Evolutionary conservation across 352 stramenopile species (phyloP).

Genomic region (Globisporangium iwayamae): DNA sequence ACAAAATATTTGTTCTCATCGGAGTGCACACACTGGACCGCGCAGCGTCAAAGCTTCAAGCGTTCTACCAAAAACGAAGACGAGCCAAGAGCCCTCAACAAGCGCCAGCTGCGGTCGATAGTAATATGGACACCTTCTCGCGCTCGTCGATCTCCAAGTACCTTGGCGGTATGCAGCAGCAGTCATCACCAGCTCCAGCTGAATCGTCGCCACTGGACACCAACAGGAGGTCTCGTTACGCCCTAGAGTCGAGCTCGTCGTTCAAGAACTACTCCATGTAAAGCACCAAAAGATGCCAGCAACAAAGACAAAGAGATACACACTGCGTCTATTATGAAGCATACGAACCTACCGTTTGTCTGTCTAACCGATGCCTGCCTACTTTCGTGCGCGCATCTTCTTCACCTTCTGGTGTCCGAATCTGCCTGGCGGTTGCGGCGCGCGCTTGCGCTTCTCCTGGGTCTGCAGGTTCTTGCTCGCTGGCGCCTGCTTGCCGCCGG

Average conservation of each 20-base stretch:
- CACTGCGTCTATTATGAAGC: conserved; percentile 8
- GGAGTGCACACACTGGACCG: conserved; percentile 71
- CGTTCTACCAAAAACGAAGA: conserved; percentile 31
- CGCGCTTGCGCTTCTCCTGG: conserved; percentile 21
- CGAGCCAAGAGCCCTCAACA: not conserved
- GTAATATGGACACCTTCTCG: conserved; percentile 5
- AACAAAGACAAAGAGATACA: not conserved
- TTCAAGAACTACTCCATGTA: conserved; percentile 25
- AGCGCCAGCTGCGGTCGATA: not conserved
- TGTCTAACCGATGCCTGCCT: not conserved
- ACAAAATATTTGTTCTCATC: conserved; percentile 71
- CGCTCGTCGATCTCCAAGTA: conserved; percentile 34
- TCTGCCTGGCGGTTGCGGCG: conserved; percentile 17
- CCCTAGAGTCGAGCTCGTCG: conserved; percentile 21
- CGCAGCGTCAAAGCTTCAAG: conserved; percentile 55
- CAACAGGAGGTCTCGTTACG: conserved; percentile 21
- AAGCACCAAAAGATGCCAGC: not conserved
- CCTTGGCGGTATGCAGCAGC: conserved; percentile 9
- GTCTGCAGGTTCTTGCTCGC: conserved; percentile 23
- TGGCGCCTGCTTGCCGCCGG: conserved; percentile 4
- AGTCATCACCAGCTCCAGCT: not conserved
- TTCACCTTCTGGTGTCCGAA: conserved; percentile 25
- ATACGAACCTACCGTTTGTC: not conserved
- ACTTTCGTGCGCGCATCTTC: conserved; percentile 18
- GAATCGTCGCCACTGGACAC: not conserved